A percentile compares a stretch with the other conserved stretches of the same genome.
phyloP scores from a whole-genome alignment of 176 grass and related monocot species.

The Triticum urartu region DNA sequence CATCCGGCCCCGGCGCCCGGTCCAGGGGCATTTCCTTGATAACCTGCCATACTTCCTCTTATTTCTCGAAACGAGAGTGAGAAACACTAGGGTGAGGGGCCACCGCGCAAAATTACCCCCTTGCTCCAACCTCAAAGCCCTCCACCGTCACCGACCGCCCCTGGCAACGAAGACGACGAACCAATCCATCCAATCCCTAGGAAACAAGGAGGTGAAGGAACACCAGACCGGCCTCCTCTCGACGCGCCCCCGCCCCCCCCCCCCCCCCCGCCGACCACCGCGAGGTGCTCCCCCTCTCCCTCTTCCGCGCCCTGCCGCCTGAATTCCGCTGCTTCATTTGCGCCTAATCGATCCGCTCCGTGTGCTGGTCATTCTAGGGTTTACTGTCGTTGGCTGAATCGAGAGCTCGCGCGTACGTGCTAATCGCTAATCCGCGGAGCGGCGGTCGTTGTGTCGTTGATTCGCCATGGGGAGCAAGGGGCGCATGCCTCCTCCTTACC shows the following conservation, averaged over 20 bases:
- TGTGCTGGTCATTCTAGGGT: background rate
- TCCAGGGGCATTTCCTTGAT: too few species aligned
- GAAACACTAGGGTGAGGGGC: background rate
- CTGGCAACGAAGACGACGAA: background rate
- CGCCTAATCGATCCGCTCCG: background rate
- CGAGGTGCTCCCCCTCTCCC: background rate
- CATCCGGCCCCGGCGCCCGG: too few species aligned
- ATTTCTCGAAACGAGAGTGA: too few species aligned
- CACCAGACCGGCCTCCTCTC: background rate
- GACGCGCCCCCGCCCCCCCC: background rate
- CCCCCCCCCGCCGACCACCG: background rate
- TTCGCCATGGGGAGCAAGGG: slow-evolving; percentile 63
- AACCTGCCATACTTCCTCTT: too few species aligned
- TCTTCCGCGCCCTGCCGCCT: background rate
- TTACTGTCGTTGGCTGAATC: background rate
- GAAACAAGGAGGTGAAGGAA: background rate
- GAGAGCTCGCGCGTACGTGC: background rate
- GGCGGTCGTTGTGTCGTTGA: background rate
- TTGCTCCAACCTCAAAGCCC: background rate
- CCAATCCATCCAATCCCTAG: slow-evolving; percentile 16
- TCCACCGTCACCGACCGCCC: background rate
- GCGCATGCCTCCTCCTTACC: slow-evolving; percentile 45
- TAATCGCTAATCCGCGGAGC: background rate
- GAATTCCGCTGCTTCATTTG: background rate
- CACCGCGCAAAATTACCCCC: background rate